These are phyloP conservation scores for Aspergillus alliaceus DNA, from an alignment of 2,329 filamentous ascomycete genomes.

Conservation along the genomic window DNA sequence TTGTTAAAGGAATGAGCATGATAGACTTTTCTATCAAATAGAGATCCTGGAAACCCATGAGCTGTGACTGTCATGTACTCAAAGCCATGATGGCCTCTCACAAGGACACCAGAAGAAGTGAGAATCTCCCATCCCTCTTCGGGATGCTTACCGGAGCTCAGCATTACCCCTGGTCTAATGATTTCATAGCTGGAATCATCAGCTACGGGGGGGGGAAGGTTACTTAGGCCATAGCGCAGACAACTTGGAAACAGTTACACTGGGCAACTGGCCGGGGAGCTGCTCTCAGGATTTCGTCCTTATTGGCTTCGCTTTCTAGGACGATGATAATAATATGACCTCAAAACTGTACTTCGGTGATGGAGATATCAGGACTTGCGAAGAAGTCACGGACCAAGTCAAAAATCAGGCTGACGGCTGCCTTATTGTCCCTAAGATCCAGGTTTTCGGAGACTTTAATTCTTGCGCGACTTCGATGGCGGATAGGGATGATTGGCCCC, in stretches of 20 bases:
- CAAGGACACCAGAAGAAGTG: not conserved
- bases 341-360: conserved; percentile 19
- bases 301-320: conserved; percentile 10
- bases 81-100: not conserved
- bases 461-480: not conserved
- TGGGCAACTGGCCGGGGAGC: conserved; percentile 12
- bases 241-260: too few relatives aligned
- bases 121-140: not conserved
- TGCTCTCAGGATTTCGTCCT: not conserved
- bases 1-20: too few relatives aligned
- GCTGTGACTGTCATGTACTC: not conserved
- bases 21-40: too few relatives aligned
- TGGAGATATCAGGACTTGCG: not conserved
- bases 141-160: not conserved
- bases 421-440: conserved; percentile 5
- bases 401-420: conserved; percentile 5
- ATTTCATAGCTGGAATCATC: not conserved
- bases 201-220: not conserved
- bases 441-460: conserved; percentile 1
- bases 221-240: not conserved
- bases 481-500: too few relatives aligned
- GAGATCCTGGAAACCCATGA: not conserved
- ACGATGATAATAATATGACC: conserved; percentile 10
- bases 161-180: not conserved
- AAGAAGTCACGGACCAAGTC: conserved; percentile 12